Evolutionary conservation across 768 basidiomycete species (phyloP).

Genomic region (Gymnopilus dilepis): DNA sequence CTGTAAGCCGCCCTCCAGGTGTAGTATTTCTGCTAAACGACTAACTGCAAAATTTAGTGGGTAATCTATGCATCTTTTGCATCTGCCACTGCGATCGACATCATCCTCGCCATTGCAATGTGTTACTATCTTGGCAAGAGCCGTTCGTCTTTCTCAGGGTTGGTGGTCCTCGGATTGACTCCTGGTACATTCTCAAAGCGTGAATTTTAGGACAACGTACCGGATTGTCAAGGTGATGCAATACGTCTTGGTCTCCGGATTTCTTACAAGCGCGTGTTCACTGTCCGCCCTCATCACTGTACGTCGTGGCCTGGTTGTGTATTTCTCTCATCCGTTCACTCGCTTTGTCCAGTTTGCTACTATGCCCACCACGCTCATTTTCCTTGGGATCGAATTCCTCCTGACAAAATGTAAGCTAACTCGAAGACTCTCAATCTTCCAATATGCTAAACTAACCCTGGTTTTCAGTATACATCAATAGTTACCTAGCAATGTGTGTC

Average conservation of each 20-base stretch:
- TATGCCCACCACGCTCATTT: constrained; percentile 18
- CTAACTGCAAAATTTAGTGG: constrained; percentile 14
- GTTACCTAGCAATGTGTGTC: constrained; percentile 15
- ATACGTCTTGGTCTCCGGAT: constrained; percentile 21
- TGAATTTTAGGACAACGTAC: constrained; percentile 12
- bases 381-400: constrained; percentile 20
- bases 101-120: constrained; percentile 18
- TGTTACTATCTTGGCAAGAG: constrained; percentile 22
- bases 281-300: constrained; percentile 21
- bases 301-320: no score
- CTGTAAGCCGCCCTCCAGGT: neutral
- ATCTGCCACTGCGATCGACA: constrained; percentile 20
- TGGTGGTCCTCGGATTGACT: neutral
- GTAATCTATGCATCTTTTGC: constrained; percentile 15
- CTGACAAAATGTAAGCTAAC: constrained; percentile 18
- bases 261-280: constrained; percentile 22
- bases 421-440: neutral
- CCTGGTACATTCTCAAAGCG: neutral
- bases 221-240: constrained; percentile 21
- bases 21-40: no score
- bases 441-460: neutral
- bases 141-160: constrained; percentile 17
- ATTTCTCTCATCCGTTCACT: neutral
- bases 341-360: constrained; percentile 13
- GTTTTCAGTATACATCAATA: constrained; percentile 11